phyloP scores from a whole-genome alignment of 371 early-diverging fungal genomes.

The Actinomucor elegans region DNA sequence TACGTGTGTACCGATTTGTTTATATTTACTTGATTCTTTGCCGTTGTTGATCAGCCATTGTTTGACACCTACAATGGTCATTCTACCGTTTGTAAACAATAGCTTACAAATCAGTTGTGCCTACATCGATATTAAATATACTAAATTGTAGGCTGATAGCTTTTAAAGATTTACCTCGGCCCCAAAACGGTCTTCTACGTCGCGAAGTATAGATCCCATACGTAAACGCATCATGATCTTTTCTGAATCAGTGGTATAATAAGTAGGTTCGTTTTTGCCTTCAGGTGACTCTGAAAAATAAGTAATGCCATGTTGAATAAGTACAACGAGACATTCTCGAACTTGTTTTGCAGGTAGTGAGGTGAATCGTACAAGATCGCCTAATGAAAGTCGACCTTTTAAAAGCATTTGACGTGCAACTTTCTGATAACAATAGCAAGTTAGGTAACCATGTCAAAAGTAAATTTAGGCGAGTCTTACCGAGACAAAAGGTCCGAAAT shows the following conservation, averaged over 20 bases:
- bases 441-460: neutral
- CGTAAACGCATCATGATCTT: slow-evolving; percentile 66
- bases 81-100: slow-evolving; percentile 34
- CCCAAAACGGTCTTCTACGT: slow-evolving; percentile 65
- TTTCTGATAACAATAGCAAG: slow-evolving; percentile 24
- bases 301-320: slow-evolving; percentile 45
- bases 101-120: slow-evolving; percentile 29
- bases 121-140: slow-evolving; percentile 9
- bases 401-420: slow-evolving; percentile 39
- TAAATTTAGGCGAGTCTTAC: slow-evolving; percentile 17
- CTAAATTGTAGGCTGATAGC: neutral
- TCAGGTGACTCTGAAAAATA: slow-evolving; percentile 53
- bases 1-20: neutral
- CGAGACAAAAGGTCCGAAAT: slow-evolving; percentile 46
- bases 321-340: slow-evolving; percentile 36
- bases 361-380: slow-evolving; percentile 43
- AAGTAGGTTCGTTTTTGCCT: slow-evolving; percentile 59
- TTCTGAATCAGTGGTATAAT: slow-evolving; percentile 60
- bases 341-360: slow-evolving; percentile 33
- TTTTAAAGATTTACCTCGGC: slow-evolving; percentile 49
- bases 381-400: slow-evolving; percentile 45
- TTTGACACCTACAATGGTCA: slow-evolving; percentile 29
- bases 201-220: slow-evolving; percentile 63
- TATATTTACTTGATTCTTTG: slow-evolving; percentile 29
- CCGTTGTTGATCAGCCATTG: slow-evolving; percentile 32